Percentiles rank a stretch among this genome's conserved stretches.
Evolutionary conservation across 257 asterid genomes (phyloP).

Genomic region (Cruciata laevipes): DNA sequence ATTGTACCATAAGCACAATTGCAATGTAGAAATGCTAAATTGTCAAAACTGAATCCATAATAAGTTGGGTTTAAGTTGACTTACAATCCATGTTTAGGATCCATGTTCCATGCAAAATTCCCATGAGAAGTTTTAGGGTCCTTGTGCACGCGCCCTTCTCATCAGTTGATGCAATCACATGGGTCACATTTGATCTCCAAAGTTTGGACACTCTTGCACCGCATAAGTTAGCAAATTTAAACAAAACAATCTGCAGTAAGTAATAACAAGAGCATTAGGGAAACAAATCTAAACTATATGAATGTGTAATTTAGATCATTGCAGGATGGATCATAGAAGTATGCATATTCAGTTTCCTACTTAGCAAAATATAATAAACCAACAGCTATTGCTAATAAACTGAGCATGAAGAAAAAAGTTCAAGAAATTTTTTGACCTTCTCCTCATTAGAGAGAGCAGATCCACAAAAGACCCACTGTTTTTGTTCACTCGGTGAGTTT

Average conservation of each 20-base stretch:
- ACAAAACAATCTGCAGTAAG: slow-evolving; percentile 45
- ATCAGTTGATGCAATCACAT: slow-evolving; percentile 79
- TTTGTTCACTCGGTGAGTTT: slow-evolving; percentile 34
- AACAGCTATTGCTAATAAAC: neutral
- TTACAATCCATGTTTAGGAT: slow-evolving; percentile 71
- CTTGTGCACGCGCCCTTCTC: slow-evolving; percentile 72
- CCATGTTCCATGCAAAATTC: slow-evolving; percentile 81
- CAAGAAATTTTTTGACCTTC: slow-evolving; percentile 43
- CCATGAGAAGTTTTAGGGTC: slow-evolving; percentile 88
- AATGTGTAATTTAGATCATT: neutral
- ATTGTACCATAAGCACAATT: slow-evolving; percentile 10
- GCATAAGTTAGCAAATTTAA: slow-evolving; percentile 44
- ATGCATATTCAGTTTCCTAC: neutral
- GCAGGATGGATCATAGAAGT: neutral
- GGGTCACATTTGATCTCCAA: slow-evolving; percentile 75
- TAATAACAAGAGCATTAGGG: slow-evolving; percentile 10
- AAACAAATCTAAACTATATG: neutral
- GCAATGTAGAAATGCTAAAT: neutral
- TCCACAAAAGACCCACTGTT: slow-evolving; percentile 70
- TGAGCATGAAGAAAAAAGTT: neutral
- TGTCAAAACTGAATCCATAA: neutral
- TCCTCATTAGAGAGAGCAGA: slow-evolving; percentile 79
- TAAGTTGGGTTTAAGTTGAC: slow-evolving; percentile 18
- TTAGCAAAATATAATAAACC: neutral
- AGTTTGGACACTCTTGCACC: slow-evolving; percentile 65